Percentiles rank a stretch among this genome's conserved stretches.
Evolutionary conservation across 805 yeast genomes (phyloP).

Genomic region (Wickerhamiella brachini): DNA sequence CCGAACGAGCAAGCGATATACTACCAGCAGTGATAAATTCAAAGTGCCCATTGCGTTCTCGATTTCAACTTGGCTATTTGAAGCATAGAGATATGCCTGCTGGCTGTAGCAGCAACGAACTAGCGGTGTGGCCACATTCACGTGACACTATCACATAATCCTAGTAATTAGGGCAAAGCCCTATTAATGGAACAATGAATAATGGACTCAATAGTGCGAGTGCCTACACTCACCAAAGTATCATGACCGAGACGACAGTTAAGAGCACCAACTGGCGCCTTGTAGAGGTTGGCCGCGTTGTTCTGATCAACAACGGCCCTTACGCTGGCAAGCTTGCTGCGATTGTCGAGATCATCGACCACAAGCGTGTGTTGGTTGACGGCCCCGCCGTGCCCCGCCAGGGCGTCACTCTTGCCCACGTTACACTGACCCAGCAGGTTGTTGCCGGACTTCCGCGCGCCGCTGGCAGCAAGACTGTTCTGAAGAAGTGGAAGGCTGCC

Average conservation of each 20-base stretch:
- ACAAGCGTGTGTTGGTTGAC: constrained; percentile 94
- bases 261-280: constrained; percentile 98
- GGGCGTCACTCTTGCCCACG: constrained; percentile 73
- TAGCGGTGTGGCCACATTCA: too few species aligned
- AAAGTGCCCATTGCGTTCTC: too few species aligned
- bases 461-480: constrained; percentile 69
- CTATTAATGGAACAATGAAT: neutral
- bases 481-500: constrained; percentile 89
- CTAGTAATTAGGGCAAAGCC: neutral
- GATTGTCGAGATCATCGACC: constrained; percentile 97
- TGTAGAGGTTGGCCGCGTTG: constrained; percentile 99
- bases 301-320: constrained; percentile 70
- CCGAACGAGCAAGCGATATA: neutral
- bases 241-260: constrained; percentile 66
- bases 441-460: constrained; percentile 85
- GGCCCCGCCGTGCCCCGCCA: constrained; percentile 96
- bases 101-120: too few species aligned
- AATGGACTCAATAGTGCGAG: neutral
- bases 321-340: constrained; percentile 77
- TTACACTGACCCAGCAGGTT: constrained; percentile 85
- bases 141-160: neutral
- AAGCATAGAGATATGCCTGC: too few species aligned
- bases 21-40: too few species aligned
- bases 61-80: too few species aligned
- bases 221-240: constrained; percentile 22